Evolutionary conservation across 2,329 filamentous ascomycete genomes (phyloP).

Genomic region (Penicillium brasilianum): DNA sequence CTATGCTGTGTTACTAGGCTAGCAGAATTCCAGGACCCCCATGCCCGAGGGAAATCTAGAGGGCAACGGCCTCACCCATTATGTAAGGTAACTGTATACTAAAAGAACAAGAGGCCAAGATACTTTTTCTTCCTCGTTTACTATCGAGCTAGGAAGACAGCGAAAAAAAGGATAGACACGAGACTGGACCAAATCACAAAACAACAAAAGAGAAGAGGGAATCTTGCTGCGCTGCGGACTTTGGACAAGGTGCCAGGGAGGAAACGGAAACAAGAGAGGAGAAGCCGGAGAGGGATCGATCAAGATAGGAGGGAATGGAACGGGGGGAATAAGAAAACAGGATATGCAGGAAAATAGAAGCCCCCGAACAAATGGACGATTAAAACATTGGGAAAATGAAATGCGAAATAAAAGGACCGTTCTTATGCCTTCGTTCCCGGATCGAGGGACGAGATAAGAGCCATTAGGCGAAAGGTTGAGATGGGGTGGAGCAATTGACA

Average conservation of each 20-base stretch:
- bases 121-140: slow-evolving; percentile 41
- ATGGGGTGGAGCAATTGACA: slow-evolving; percentile 20
- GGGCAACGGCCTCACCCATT: too few species aligned
- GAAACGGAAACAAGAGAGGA: slow-evolving; percentile 31
- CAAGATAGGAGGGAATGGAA: slow-evolving; percentile 28
- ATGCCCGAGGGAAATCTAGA: too few species aligned
- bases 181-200: slow-evolving; percentile 34
- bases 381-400: slow-evolving; percentile 21
- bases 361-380: slow-evolving; percentile 22
- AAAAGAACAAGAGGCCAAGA: slow-evolving; percentile 14
- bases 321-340: slow-evolving; percentile 29
- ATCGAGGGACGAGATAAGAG: slow-evolving; percentile 11
- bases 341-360: slow-evolving; percentile 32
- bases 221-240: slow-evolving; percentile 48
- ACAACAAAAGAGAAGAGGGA: slow-evolving; percentile 44
- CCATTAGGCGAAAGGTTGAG: neutral
- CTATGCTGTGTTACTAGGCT: too few species aligned
- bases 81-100: neutral
- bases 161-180: slow-evolving; percentile 30
- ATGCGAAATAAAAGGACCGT: slow-evolving; percentile 23
- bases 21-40: too few species aligned
- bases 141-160: slow-evolving; percentile 39
- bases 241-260: slow-evolving; percentile 39
- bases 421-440: slow-evolving; percentile 15
- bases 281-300: slow-evolving; percentile 18